Conservation (phyloP, 2,329 filamentous ascomycete genomes). For the Amylocarpus encephaloides region DNA sequence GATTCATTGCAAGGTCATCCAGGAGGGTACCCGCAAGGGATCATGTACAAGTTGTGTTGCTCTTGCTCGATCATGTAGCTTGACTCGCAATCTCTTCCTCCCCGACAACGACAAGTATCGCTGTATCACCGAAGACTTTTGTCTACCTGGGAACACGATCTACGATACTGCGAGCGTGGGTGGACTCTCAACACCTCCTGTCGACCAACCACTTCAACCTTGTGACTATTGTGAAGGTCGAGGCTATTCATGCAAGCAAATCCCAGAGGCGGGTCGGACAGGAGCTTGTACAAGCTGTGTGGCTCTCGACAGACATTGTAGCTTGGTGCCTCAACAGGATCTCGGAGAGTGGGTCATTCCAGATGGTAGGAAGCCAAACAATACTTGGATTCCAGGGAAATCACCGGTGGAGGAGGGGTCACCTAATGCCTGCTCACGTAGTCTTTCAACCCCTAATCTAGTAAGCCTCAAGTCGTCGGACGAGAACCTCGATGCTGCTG, state of each 20-base stretch:
- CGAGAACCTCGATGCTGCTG: constrained; percentile 55
- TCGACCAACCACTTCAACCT: constrained; percentile 2
- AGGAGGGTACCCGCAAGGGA: constrained; percentile 52
- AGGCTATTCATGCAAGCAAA: constrained; percentile 18
- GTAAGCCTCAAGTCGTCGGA: constrained; percentile 38
- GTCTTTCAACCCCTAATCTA: constrained; percentile 17
- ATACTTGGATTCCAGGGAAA: constrained; percentile 8
- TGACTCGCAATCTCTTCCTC: constrained; percentile 33
- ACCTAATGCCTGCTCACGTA: constrained; percentile 3
- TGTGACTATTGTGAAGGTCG: constrained; percentile 21
- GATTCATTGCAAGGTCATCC: constrained; percentile 54
- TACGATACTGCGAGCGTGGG: background rate
- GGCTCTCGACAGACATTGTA: constrained; percentile 17
- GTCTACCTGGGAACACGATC: constrained; percentile 6
- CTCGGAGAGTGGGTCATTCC: too few relatives aligned
- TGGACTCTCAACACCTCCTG: background rate
- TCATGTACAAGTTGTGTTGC: constrained; percentile 59
- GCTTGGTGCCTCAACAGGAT: constrained; percentile 3
- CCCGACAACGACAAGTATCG: background rate
- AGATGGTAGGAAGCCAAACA: constrained; percentile 7
- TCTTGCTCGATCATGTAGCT: constrained; percentile 52
- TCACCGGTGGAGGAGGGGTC: constrained; percentile 4
- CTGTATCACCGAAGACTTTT: constrained; percentile 3
- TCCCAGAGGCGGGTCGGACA: constrained; percentile 9
- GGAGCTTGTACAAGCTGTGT: constrained; percentile 21